Percentiles rank a stretch among this genome's conserved stretches.
phyloP scores from a whole-genome alignment of 768 basidiomycete genomes.

The Leccinum broughii region DNA sequence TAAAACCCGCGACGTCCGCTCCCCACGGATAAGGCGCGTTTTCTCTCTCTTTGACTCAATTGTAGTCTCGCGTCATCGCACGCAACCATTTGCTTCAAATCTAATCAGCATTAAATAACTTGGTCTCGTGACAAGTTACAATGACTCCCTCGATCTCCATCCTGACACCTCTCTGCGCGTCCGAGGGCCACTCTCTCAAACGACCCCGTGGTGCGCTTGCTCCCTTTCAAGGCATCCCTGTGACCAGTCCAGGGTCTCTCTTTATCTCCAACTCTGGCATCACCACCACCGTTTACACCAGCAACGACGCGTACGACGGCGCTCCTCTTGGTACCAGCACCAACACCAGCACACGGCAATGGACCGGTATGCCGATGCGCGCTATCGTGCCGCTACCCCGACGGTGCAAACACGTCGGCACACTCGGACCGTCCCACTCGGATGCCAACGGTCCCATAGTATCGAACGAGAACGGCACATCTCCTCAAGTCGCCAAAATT shows the following conservation, averaged over 20 bases:
- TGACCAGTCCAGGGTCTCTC: not conserved
- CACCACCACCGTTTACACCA: not conserved
- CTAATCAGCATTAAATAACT: no score
- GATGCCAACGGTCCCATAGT: not conserved
- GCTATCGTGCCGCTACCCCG: conserved; percentile 24
- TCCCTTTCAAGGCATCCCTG: not conserved
- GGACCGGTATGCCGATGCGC: conserved; percentile 27
- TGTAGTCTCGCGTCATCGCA: not conserved
- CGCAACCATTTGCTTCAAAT: not conserved
- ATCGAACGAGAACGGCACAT: not conserved
- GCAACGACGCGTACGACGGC: conserved; percentile 4
- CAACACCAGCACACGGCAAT: not conserved
- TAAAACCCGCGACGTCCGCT: not conserved
- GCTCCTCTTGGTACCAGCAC: not conserved
- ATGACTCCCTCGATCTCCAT: conserved; percentile 15
- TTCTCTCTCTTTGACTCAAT: no score
- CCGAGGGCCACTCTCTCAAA: conserved; percentile 1
- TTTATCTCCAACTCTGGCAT: not conserved
- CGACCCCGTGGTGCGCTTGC: not conserved
- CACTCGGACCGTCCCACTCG: no score
- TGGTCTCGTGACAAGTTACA: not conserved
- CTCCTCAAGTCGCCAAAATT: not conserved
- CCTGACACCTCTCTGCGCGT: not conserved
- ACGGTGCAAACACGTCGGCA: not conserved
- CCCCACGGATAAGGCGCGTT: conserved; percentile 2